Conservation (phyloP, 1,284 basidiomycete genomes). For the Lignosus rhinocerotis region DNA sequence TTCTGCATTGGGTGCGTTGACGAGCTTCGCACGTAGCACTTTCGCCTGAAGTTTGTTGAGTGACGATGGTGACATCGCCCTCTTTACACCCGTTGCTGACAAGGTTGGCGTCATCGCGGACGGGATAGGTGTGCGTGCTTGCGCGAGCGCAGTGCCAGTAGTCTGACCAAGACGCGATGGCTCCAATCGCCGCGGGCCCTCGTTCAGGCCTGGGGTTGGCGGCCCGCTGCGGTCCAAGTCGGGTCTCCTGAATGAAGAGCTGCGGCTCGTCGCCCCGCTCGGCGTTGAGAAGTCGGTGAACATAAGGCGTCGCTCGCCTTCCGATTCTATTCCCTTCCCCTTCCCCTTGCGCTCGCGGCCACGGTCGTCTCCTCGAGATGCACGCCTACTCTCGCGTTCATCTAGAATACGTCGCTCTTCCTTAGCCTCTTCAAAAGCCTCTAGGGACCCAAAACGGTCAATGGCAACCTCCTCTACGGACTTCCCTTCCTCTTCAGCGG, state of each 20-base stretch:
- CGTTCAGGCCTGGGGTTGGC: conserved; percentile 56
- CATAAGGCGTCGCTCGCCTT: conserved; percentile 62
- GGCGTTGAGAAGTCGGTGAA: conserved; percentile 58
- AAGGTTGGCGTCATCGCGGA: conserved; percentile 81
- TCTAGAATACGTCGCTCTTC: conserved; percentile 86
- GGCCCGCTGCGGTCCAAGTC: conserved; percentile 60
- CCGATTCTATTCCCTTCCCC: conserved; percentile 35
- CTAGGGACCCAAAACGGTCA: conserved; percentile 84
- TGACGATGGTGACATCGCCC: conserved; percentile 69
- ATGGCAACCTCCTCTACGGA: conserved; percentile 82
- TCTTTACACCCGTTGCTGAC: conserved; percentile 37
- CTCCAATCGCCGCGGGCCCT: conserved; percentile 49
- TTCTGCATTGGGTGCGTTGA: conserved; percentile 71
- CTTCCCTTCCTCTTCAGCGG: conserved; percentile 81
- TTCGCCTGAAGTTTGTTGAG: conserved; percentile 94
- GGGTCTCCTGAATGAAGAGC: conserved; percentile 80
- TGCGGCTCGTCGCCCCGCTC: conserved; percentile 70
- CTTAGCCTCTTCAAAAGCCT: conserved; percentile 86
- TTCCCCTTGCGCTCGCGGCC: conserved; percentile 32
- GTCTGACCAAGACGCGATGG: conserved; percentile 49
- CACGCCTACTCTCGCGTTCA: conserved; percentile 65
- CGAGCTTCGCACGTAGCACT: conserved; percentile 89
- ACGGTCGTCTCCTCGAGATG: conserved; percentile 26
- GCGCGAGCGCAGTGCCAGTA: conserved; percentile 34
- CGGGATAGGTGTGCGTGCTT: conserved; percentile 81